Percentiles rank a stretch among this genome's conserved stretches.
Conservation (phyloP, 139 green algal genomes). For the Volvox reticuliferus region DNA sequence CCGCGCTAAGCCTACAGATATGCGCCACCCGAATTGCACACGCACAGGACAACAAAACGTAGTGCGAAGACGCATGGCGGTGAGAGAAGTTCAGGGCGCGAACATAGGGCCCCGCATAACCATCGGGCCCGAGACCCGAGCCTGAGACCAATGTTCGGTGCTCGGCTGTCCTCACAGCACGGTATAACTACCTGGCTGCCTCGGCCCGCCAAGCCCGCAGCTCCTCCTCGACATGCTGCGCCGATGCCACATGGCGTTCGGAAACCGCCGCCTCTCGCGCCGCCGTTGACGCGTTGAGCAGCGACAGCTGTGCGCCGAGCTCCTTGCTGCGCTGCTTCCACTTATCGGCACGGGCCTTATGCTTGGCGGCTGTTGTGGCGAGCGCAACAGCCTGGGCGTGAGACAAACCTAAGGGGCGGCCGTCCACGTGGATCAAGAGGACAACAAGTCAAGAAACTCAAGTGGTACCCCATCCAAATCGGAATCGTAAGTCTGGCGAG, state of each 20-base stretch:
- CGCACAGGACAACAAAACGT: no score
- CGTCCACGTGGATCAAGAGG: no score
- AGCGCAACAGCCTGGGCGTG: slow-evolving; percentile 23
- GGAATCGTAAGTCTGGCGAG: no score
- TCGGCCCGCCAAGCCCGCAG: slow-evolving; percentile 12
- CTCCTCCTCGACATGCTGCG: slow-evolving; percentile 17
- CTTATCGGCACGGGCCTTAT: slow-evolving; percentile 50
- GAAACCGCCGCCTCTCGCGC: slow-evolving; percentile 50
- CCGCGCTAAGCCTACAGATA: slow-evolving; percentile 48
- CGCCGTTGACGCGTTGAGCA: slow-evolving; percentile 36
- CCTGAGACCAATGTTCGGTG: no score
- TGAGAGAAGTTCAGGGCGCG: no score
- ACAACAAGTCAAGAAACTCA: no score
- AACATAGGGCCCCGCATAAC: no score
- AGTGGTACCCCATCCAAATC: no score
- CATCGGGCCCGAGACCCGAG: no score
- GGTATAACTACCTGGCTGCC: slow-evolving; percentile 16
- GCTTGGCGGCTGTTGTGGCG: slow-evolving; percentile 36
- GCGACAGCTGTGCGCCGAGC: slow-evolving; percentile 57
- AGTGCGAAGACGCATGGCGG: no score
- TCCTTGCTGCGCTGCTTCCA: slow-evolving; percentile 63
- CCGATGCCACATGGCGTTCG: slow-evolving; percentile 14
- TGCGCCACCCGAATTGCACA: no score
- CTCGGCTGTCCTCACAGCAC: not conserved
- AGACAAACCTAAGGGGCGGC: not conserved